Percentiles rank a stretch among this genome's conserved stretches.
Conservation (phyloP, 1,139 yeast species). For the Saccharomycopsis crataegensis region DNA sequence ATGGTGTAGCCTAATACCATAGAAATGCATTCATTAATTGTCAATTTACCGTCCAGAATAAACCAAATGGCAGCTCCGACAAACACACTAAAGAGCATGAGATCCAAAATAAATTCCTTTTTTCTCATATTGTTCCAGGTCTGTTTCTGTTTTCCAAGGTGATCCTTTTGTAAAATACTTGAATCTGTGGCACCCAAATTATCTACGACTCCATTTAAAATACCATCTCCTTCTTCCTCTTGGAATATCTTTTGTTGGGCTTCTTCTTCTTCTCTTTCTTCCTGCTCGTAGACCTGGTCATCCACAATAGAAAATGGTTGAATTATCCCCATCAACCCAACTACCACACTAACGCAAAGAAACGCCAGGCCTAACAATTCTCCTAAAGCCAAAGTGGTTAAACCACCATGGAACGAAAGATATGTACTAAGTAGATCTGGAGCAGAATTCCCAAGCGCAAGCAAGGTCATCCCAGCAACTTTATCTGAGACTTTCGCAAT, state of each 20-base stretch:
- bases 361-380: slow-evolving; percentile 83
- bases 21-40: slow-evolving; percentile 36
- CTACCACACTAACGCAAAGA: slow-evolving; percentile 66
- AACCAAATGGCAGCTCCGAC: slow-evolving; percentile 37
- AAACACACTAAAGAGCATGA: slow-evolving; percentile 28
- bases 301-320: slow-evolving; percentile 54
- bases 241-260: too few relatives aligned
- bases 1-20: slow-evolving; percentile 36
- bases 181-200: too few relatives aligned
- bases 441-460: slow-evolving; percentile 88
- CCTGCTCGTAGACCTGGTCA: background rate
- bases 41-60: slow-evolving; percentile 44
- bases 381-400: slow-evolving; percentile 75
- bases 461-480: slow-evolving; percentile 76
- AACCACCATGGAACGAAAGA: slow-evolving; percentile 63
- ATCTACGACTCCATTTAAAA: too few relatives aligned
- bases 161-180: background rate
- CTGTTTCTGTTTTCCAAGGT: background rate
- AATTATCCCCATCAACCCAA: slow-evolving; percentile 66
- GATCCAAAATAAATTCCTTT: slow-evolving; percentile 38
- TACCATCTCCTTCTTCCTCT: too few relatives aligned
- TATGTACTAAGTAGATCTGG: slow-evolving; percentile 86
- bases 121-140: slow-evolving; percentile 4
- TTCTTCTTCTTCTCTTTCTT: too few relatives aligned
- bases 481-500: slow-evolving; percentile 62